Percentiles rank a stretch among this genome's conserved stretches.
Evolutionary conservation across 1,284 basidiomycete genomes (phyloP).

Genomic region (Tilletia horrida): DNA sequence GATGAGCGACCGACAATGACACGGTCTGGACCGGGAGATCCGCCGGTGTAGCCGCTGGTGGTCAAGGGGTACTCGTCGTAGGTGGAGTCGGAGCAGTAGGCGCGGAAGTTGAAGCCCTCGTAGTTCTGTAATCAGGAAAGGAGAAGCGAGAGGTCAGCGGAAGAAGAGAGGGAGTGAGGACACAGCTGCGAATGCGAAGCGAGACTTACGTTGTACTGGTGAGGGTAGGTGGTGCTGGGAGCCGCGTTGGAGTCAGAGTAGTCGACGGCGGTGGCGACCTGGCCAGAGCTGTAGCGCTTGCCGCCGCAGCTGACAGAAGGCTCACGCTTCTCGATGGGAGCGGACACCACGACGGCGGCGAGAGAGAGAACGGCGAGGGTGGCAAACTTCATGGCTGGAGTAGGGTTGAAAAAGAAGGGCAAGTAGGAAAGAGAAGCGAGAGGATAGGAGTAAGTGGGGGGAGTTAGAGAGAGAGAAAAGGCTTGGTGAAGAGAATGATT

Average conservation of each 20-base stretch:
- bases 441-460: too few relatives aligned
- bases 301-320: constrained; percentile 35
- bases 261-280: constrained; percentile 36
- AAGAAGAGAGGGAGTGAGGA: neutral
- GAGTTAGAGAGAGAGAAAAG: too few relatives aligned
- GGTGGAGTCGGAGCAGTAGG: constrained; percentile 30
- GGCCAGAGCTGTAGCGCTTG: constrained; percentile 26
- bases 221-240: constrained; percentile 32
- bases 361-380: too few relatives aligned
- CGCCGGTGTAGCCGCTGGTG: constrained; percentile 21
- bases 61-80: constrained; percentile 30
- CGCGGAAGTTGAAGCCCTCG: constrained; percentile 40
- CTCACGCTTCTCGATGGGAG: constrained; percentile 24
- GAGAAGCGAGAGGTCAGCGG: neutral
- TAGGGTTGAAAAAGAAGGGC: too few relatives aligned
- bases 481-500: too few relatives aligned
- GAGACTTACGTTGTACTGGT: constrained; percentile 31
- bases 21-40: constrained; percentile 42
- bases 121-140: neutral
- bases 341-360: too few relatives aligned
- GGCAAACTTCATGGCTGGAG: too few relatives aligned
- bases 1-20: constrained; percentile 32
- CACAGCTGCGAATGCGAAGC: too few relatives aligned
- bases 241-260: constrained; percentile 28
- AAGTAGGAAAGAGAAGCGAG: too few relatives aligned